phyloP scores from a whole-genome alignment of 768 basidiomycete species.

The Auricularia sp. region DNA sequence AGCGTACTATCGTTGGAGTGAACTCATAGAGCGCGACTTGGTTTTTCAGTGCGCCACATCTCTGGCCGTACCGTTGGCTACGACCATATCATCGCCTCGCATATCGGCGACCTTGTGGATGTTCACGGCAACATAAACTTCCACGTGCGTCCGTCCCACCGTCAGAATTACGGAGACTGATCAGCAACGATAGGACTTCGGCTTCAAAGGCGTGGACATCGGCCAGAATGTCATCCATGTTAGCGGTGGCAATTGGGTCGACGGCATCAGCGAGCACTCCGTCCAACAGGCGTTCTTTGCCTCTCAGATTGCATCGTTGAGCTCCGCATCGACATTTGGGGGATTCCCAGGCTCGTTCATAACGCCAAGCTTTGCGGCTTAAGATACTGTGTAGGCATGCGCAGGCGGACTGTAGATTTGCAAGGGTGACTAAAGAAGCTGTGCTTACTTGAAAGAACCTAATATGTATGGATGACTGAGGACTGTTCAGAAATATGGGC shows the following conservation, averaged over 20 bases:
- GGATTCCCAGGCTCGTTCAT: too few relatives aligned
- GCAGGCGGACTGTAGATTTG: too few relatives aligned
- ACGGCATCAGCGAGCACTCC: neutral
- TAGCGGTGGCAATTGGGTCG: neutral
- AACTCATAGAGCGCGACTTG: too few relatives aligned
- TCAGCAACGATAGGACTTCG: neutral
- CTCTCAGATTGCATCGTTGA: neutral
- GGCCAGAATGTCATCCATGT: neutral
- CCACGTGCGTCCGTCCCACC: neutral
- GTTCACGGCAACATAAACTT: constrained; percentile 1
- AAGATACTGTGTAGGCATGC: too few relatives aligned
- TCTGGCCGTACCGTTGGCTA: constrained; percentile 4
- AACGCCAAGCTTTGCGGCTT: too few relatives aligned
- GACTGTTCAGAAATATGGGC: too few relatives aligned
- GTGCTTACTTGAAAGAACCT: too few relatives aligned
- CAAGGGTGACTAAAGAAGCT: too few relatives aligned
- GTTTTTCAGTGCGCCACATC: neutral
- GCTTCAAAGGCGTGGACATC: neutral
- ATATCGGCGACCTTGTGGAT: constrained; percentile 7
- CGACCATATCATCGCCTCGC: constrained; percentile 6
- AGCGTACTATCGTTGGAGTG: too few relatives aligned
- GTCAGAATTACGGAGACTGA: neutral
- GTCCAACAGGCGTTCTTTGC: neutral
- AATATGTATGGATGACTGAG: too few relatives aligned
- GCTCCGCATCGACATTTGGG: neutral